Conservation (phyloP, 306 rosid species). For the Prinsepia uniflora region DNA sequence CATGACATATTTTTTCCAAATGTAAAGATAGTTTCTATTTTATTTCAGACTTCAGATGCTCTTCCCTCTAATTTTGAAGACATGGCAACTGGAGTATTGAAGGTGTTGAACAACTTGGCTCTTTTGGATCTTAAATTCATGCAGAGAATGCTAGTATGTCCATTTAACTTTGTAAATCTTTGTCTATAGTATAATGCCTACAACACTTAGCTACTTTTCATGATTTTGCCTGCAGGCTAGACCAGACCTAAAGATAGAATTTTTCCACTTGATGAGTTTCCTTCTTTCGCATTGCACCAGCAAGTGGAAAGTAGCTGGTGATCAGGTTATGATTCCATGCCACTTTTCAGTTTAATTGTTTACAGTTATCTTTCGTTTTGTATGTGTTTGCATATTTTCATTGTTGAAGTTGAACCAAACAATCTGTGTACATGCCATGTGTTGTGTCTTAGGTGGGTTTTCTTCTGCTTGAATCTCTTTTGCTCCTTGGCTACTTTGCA, state of each 20-base stretch:
- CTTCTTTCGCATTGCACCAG: conserved; percentile 84
- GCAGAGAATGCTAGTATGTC: conserved; percentile 86
- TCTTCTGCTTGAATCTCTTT: conserved; percentile 78
- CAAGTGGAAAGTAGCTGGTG: conserved; percentile 83
- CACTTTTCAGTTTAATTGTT: conserved; percentile 5
- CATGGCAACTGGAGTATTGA: conserved; percentile 91
- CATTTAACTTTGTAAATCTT: conserved; percentile 21
- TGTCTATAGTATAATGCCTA: conserved; percentile 1
- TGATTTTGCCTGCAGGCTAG: conserved; percentile 58
- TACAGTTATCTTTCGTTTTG: background rate
- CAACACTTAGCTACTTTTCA: conserved; percentile 4
- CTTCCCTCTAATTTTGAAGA: conserved; percentile 99
- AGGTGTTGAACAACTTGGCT: conserved; percentile 93
- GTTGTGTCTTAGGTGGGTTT: conserved; percentile 61
- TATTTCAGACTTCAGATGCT: conserved; percentile 60
- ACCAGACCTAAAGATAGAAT: conserved; percentile 95
- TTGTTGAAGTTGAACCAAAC: background rate
- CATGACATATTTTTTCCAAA: background rate
- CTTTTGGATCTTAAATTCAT: conserved; percentile 80
- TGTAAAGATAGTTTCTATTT: conserved; percentile 28
- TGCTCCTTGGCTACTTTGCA: conserved; percentile 87
- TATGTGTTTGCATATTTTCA: conserved; percentile 6
- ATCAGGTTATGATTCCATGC: conserved; percentile 52
- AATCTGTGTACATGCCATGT: background rate
- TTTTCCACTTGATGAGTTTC: conserved; percentile 93